Evolutionary conservation across 75 land plant species (phyloP).

Genomic region (Cunninghamia lanceolata): DNA sequence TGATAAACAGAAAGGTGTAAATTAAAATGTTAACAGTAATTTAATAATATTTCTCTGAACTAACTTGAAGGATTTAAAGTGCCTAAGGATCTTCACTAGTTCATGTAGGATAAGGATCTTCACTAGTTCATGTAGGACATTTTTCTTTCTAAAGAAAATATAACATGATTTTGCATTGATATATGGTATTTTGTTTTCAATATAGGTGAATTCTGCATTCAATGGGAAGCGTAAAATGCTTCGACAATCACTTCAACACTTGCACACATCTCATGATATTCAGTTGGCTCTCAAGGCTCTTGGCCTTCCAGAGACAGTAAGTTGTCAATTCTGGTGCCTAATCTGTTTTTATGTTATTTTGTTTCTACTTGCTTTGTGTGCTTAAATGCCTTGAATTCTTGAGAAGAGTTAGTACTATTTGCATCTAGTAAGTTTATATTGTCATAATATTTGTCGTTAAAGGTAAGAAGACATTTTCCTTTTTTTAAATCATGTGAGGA

Average conservation of each 20-base stretch:
- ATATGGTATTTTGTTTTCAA: background rate
- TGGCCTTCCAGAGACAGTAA: conserved; percentile 79
- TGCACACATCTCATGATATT: conserved; percentile 53
- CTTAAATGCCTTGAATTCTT: background rate
- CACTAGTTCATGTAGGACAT: background rate
- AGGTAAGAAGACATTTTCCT: background rate
- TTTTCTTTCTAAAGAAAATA: background rate
- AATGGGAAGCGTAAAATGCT: conserved; percentile 96
- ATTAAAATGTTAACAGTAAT: too few species aligned
- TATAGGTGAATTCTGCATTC: conserved; percentile 91
- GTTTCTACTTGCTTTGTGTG: background rate
- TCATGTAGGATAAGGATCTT: background rate
- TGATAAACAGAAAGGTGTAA: too few species aligned
- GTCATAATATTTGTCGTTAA: background rate
- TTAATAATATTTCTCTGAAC: background rate
- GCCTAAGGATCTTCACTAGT: background rate
- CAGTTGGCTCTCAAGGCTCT: conserved; percentile 57
- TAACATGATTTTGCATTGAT: background rate
- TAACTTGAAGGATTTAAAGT: background rate
- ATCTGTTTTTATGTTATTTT: background rate
- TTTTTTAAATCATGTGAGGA: background rate
- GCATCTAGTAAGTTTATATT: background rate
- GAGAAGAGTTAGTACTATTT: background rate
- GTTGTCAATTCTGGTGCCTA: conserved; percentile 11
- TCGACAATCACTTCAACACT: conserved; percentile 85